Percentiles rank a stretch among this genome's conserved stretches.
Conservation (phyloP, 768 basidiomycete species). For the Podaxis sp. region DNA sequence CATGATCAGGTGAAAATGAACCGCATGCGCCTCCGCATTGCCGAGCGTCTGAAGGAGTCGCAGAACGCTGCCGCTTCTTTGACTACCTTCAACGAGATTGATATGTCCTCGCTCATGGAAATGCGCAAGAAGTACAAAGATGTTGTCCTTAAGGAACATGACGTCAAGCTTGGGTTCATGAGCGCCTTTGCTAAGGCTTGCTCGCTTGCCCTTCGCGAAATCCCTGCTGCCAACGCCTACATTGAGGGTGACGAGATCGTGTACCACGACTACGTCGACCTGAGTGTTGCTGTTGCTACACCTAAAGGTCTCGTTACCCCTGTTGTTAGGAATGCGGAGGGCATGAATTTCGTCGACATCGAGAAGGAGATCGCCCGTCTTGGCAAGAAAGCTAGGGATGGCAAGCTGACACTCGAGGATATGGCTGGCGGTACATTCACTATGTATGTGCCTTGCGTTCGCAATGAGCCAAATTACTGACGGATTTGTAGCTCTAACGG, state of each 20-base stretch:
- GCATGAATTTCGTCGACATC: conserved; percentile 84
- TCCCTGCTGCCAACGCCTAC: conserved; percentile 90
- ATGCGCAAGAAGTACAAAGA: conserved; percentile 97
- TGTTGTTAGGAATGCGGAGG: conserved; percentile 88
- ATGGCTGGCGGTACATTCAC: conserved; percentile 99
- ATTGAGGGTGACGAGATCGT: conserved; percentile 95
- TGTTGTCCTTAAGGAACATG: conserved; percentile 82
- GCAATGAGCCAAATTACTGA: conserved; percentile 6
- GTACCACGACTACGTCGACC: conserved; percentile 88
- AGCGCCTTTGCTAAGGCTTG: conserved; percentile 92
- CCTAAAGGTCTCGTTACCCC: conserved; percentile 98
- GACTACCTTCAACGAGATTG: conserved; percentile 99
- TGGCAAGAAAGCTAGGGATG: conserved; percentile 93
- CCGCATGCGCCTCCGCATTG: conserved; percentile 96
- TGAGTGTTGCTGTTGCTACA: conserved; percentile 95
- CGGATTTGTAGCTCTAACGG: conserved; percentile 79
- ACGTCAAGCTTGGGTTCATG: conserved; percentile 98
- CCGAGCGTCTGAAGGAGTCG: conserved; percentile 96
- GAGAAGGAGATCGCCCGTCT: conserved; percentile 90
- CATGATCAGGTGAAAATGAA: conserved; percentile 88
- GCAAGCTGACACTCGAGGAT: conserved; percentile 95
- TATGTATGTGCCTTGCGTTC: conserved; percentile 55
- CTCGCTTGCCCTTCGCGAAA: conserved; percentile 81
- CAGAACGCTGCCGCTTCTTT: conserved; percentile 96
- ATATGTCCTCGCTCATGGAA: conserved; percentile 95